Evolutionary conservation across 2,329 filamentous ascomycete species (phyloP).

Genomic region (Plenodomus tracheiphilus): DNA sequence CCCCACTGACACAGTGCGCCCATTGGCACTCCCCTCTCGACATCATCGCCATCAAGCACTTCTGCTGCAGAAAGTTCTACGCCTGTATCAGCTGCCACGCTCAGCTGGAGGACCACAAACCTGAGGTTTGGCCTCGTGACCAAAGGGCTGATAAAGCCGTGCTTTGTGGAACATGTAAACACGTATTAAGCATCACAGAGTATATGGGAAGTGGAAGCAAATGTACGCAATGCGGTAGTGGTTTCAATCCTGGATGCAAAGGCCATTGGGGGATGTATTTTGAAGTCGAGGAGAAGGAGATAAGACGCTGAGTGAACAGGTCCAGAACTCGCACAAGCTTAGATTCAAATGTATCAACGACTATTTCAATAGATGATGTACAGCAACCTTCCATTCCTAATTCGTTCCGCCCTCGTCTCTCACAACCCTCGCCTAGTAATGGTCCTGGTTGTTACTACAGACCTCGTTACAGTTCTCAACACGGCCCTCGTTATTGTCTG

Average conservation of each 20-base stretch:
- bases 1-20: conserved; percentile 36
- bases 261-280: conserved; percentile 42
- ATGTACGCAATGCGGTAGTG: conserved; percentile 30
- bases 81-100: conserved; percentile 43
- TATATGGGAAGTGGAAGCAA: conserved; percentile 35
- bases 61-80: conserved; percentile 43
- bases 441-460: too few relatives aligned
- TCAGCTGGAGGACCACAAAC: conserved; percentile 27
- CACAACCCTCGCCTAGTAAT: too few relatives aligned
- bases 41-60: conserved; percentile 44
- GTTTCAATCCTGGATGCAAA: conserved; percentile 43
- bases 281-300: conserved; percentile 6
- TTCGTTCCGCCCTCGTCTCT: too few relatives aligned
- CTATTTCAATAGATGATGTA: too few relatives aligned
- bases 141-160: conserved; percentile 27
- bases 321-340: too few relatives aligned
- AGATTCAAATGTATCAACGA: too few relatives aligned
- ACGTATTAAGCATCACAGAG: conserved; percentile 31
- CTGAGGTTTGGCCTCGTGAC: conserved; percentile 25
- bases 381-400: too few relatives aligned
- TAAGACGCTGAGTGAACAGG: too few relatives aligned
- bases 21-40: conserved; percentile 40
- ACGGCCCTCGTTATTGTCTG: too few relatives aligned
- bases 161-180: conserved; percentile 37
- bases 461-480: too few relatives aligned